Evolutionary conservation across 2,329 filamentous ascomycete species (phyloP).

Genomic region (Fusarium pseudograminearum): DNA sequence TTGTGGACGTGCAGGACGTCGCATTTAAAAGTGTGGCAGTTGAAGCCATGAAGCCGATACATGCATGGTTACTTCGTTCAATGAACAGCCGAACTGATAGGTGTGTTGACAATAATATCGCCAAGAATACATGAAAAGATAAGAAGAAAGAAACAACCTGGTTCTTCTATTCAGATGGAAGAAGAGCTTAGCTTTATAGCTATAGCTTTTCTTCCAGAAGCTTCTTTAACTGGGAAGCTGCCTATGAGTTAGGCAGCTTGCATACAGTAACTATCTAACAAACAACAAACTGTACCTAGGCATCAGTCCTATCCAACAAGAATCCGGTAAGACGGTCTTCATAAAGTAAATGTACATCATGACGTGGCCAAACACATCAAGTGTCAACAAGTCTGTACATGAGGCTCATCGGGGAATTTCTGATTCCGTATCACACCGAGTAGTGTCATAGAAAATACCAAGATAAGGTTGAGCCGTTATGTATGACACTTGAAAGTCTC

Average conservation of each 20-base stretch:
- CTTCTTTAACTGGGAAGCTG: too few relatives aligned
- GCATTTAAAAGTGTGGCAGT: background rate
- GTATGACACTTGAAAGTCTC: background rate
- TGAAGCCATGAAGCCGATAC: background rate
- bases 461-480: constrained; percentile 1
- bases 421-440: background rate
- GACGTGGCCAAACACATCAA: background rate
- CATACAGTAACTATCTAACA: too few relatives aligned
- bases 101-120: background rate
- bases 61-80: background rate
- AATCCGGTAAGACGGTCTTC: background rate
- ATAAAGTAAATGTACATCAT: background rate
- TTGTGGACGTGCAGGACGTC: background rate
- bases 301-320: background rate
- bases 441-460: background rate
- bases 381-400: background rate
- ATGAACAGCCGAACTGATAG: too few relatives aligned
- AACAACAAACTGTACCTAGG: too few relatives aligned
- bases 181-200: too few relatives aligned
- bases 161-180: too few relatives aligned
- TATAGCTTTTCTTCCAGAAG: too few relatives aligned
- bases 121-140: background rate
- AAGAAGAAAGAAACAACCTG: too few relatives aligned
- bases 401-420: background rate
- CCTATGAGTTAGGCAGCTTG: too few relatives aligned